Base-by-base conservation (phyloP, 495 filamentous ascomycete genomes). In the Halenospora varia region DNA sequence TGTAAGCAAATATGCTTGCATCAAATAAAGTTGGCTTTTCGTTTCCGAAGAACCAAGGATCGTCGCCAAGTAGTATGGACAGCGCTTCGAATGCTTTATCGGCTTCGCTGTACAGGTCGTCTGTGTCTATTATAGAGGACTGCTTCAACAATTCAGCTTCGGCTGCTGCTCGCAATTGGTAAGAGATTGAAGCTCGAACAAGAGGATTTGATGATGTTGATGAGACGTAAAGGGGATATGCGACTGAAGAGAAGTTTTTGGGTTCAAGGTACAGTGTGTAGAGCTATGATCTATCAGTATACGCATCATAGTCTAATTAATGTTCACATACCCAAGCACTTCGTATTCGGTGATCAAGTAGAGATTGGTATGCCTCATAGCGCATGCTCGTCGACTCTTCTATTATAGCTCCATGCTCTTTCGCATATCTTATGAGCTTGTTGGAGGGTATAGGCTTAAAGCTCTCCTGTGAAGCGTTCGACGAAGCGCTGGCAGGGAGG, bases 1-100 rank as follows among this genome's bases (percentile, higher is more conserved):
- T 91, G 70, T 96, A 98, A 22, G 89, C 86, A 74, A 96, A 97
- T 20, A 97, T 82, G 55, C 78, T 82, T 23, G 92, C 90, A 70
- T 98, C 94, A 62, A 98, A 90, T 11, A 92, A 64, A 0, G 83
- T 81, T 1, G 94, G 90, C 23, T 71, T 75, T 10, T 71, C 66
- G 2, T 72, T 74, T 2, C 75, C 79, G 70, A 90, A 90, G 68
- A 91, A 92, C 74, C 86, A 88, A 29, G 77, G 60, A 45, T 85
- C 73, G 0, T 81, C 74, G 0, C 81, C 80, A 6, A 98, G 75
- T 0, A 92, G 59, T n/a, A 74, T 75, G 1, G 85, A 86, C 19
- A 98, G 71, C 1, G 93, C 90, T 50, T 76, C 79, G 41, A 96
- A 83, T 3, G 94, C 93, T 23, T 83, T 81, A 15, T 75, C 74